These are phyloP conservation scores for Sclerospora graminicola DNA, from an alignment of 352 stramenopile species.

Conservation along the genomic window DNA sequence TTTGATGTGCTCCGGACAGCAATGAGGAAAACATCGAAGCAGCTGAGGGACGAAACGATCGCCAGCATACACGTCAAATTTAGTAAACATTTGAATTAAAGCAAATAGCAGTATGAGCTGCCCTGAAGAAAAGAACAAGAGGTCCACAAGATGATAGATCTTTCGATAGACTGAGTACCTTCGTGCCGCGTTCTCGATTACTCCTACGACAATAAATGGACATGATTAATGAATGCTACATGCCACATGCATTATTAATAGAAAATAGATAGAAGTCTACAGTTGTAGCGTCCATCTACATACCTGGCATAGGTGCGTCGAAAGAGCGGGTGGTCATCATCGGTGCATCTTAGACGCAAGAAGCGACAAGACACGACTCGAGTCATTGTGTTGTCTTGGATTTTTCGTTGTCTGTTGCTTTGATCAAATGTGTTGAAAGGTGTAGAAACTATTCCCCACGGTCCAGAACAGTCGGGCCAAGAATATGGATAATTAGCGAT, in stretches of 20 bases:
- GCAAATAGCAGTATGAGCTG: not conserved
- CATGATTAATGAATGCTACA: not conserved
- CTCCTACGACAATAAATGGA: conserved; percentile 6
- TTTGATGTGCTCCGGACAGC: conserved; percentile 25
- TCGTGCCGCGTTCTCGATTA: conserved; percentile 14
- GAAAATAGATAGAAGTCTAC: too few relatives aligned
- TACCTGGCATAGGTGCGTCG: conserved; percentile 21
- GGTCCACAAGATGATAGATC: too few relatives aligned
- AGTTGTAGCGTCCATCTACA: not conserved
- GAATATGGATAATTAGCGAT: too few relatives aligned
- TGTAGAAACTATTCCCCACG: too few relatives aligned
- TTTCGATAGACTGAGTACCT: conserved; percentile 1
- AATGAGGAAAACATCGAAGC: conserved; percentile 34
- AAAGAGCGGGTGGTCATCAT: conserved; percentile 22
- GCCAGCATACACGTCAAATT: not conserved
- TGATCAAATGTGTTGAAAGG: too few relatives aligned
- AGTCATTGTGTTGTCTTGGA: conserved; percentile 3
- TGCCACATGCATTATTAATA: not conserved
- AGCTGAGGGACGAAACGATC: conserved; percentile 5
- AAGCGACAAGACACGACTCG: conserved; percentile 7
- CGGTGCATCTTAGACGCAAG: conserved; percentile 16
- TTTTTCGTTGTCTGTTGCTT: too few relatives aligned
- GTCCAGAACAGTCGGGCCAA: too few relatives aligned
- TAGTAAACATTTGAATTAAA: not conserved
- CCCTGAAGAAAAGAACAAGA: not conserved